Evolutionary conservation across 805 yeast genomes (phyloP).

Genomic region (Tetrapisispora arboricola): DNA sequence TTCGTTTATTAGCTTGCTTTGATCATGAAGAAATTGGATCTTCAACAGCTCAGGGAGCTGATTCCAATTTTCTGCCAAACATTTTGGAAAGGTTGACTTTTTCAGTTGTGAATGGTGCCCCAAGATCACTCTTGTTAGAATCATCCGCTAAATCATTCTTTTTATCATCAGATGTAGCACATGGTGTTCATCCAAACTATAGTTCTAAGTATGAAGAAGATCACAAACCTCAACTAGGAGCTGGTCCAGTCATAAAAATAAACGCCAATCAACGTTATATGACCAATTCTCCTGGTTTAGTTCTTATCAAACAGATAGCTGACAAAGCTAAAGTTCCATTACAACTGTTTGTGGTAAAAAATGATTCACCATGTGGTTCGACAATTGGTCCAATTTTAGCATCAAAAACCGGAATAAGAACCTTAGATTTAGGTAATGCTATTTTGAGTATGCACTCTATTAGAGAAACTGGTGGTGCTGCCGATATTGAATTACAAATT

Average conservation of each 20-base stretch:
- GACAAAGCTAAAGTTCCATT: constrained; percentile 61
- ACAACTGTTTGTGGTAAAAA: constrained; percentile 86
- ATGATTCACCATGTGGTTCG: constrained; percentile 90
- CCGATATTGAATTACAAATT: constrained; percentile 56
- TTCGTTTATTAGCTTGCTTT: constrained; percentile 70
- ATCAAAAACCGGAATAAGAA: constrained; percentile 75
- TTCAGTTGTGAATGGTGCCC: constrained; percentile 20
- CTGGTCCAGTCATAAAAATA: constrained; percentile 86
- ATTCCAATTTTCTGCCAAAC: constrained; percentile 80
- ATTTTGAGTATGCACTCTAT: constrained; percentile 90
- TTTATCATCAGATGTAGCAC: constrained; percentile 92
- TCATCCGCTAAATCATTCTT: constrained; percentile 72
- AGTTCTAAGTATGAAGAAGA: constrained; percentile 59
- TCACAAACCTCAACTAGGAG: constrained; percentile 73
- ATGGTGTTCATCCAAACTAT: constrained; percentile 94
- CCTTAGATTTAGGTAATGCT: constrained; percentile 85
- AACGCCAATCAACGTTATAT: constrained; percentile 95
- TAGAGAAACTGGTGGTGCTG: constrained; percentile 81
- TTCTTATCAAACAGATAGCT: constrained; percentile 64
- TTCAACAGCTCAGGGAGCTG: constrained; percentile 91
- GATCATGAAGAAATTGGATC: constrained; percentile 98
- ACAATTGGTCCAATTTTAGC: constrained; percentile 94
- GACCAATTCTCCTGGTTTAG: constrained; percentile 85
- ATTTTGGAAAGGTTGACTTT: constrained; percentile 57
- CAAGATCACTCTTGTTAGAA: constrained; percentile 37